Evolutionary conservation across 2,329 filamentous ascomycete species (phyloP), one percentile per base, ranked within the genome.

Genomic region (Shiraia sp.): DNA sequence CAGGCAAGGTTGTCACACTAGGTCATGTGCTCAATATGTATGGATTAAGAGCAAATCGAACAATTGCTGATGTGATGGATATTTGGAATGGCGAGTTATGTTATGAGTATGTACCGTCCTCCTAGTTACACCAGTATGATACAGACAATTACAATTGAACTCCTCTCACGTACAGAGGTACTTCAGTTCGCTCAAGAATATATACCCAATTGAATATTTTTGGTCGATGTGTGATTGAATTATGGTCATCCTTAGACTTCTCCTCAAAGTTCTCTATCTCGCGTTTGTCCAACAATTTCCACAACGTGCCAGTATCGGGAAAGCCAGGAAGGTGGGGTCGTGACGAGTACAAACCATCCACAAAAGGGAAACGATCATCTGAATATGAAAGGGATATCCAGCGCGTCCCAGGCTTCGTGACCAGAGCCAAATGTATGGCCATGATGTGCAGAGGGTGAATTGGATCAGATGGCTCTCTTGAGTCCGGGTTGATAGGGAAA

Each of bases 381-480:
- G 66, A 69, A 45, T 72, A 74, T 0, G 69, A 72, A 3, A 73
- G 44, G 4, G 63, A 51, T 32, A 74, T 63, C 71, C 71, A 74
- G 15, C 55, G 57, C 4, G 60, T 68, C 4, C 56, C 57, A 2
- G 70, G 67, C 33, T 62, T 68, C 1, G 69, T 57, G 4, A 72
- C 42, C 3, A 66, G 54, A 1, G 71, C 71, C 6, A 74, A 54
- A 43, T 74, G 66, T 2, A 73, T 56, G 10, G 69, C 69, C 29
- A 73, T 51, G 16, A 73, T 47, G 26, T 68, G 60, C 3, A 73
- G 37, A 13, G 71, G 70, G 37, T 73, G 66, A 3, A 72, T 49
- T 27, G 45, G 40, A 13, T 60, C 44, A 0, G 47, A 17, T 2
- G 51, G 46, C 26, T 42, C 24, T 6, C 46, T 24, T 4, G 49